phyloP scores from a whole-genome alignment of 2,329 filamentous ascomycete genomes.

The Fusarium sp. region DNA sequence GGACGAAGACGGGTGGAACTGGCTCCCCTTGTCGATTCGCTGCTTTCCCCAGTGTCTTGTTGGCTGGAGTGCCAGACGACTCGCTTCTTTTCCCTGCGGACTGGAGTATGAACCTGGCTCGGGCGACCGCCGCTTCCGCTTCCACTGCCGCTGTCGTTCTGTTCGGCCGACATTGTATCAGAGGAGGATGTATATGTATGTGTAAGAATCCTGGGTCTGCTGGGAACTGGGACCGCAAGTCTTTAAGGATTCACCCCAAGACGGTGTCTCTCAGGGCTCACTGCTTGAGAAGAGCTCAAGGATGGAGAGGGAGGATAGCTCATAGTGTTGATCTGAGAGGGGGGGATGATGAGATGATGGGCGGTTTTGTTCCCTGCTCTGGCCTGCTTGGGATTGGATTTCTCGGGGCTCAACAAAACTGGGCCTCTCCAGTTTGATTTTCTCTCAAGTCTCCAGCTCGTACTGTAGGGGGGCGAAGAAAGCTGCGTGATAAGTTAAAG shows the following conservation, averaged over 20 bases:
- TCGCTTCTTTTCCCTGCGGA: conserved; percentile 53
- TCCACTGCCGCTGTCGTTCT: conserved; percentile 42
- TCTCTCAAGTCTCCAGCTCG: background rate
- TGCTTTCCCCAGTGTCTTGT: conserved; percentile 32
- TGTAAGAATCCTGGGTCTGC: conserved; percentile 14
- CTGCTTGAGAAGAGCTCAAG: too few species aligned
- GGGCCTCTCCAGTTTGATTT: conserved; percentile 30
- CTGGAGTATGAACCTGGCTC: conserved; percentile 46
- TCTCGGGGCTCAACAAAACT: conserved; percentile 43
- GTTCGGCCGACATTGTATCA: conserved; percentile 35
- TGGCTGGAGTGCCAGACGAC: conserved; percentile 51
- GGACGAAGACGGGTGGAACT: conserved; percentile 18
- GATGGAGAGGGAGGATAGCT: conserved; percentile 20
- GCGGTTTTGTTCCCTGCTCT: conserved; percentile 10
- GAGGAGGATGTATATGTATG: background rate
- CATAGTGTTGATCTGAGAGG: conserved; percentile 31
- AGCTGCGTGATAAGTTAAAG: conserved; percentile 43
- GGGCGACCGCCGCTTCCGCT: conserved; percentile 42
- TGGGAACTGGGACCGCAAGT: background rate
- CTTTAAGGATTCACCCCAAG: conserved; percentile 25
- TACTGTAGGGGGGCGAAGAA: conserved; percentile 25
- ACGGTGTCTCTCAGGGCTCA: conserved; percentile 31
- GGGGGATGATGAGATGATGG: conserved; percentile 33
- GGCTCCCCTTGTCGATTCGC: background rate
- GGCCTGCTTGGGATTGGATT: conserved; percentile 16